Evolutionary conservation across 2,329 filamentous ascomycete species (phyloP).

Genomic region (Ciborinia camelliae): DNA sequence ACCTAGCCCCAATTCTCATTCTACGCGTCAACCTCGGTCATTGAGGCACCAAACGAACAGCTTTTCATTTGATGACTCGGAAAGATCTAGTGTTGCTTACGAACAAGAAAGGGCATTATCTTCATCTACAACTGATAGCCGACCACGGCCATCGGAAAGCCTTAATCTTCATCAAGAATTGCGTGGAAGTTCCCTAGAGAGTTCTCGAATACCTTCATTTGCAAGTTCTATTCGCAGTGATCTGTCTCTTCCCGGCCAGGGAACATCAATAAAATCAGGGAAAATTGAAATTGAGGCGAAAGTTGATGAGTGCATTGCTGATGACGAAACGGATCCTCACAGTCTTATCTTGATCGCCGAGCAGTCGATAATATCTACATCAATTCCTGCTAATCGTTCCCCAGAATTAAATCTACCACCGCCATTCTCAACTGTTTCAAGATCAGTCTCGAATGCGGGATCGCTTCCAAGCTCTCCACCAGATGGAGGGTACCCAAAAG

Average conservation of each 20-base stretch:
- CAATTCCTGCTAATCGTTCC: conserved; percentile 9
- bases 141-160: conserved; percentile 21
- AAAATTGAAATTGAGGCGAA: background rate
- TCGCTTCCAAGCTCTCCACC: conserved; percentile 25
- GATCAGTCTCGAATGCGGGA: conserved; percentile 27
- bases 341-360: background rate
- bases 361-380: background rate
- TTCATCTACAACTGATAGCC: conserved; percentile 25
- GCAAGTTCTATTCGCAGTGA: conserved; percentile 4
- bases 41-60: conserved; percentile 39
- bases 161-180: conserved; percentile 33
- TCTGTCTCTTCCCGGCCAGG: background rate
- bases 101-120: conserved; percentile 33
- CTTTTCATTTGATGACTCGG: conserved; percentile 38
- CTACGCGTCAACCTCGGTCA: conserved; percentile 23
- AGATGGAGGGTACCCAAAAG: conserved; percentile 7
- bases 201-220: conserved; percentile 24
- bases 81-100: conserved; percentile 35
- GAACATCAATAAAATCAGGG: background rate
- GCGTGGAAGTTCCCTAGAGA: conserved; percentile 31
- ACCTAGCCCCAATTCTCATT: conserved; percentile 22
- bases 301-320: background rate
- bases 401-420: conserved; percentile 29
- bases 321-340: background rate
- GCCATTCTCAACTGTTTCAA: conserved; percentile 34